Evolutionary conservation across 192 early-diverging fungal genomes (phyloP).

Genomic region (Entophlyctis luteolus): DNA sequence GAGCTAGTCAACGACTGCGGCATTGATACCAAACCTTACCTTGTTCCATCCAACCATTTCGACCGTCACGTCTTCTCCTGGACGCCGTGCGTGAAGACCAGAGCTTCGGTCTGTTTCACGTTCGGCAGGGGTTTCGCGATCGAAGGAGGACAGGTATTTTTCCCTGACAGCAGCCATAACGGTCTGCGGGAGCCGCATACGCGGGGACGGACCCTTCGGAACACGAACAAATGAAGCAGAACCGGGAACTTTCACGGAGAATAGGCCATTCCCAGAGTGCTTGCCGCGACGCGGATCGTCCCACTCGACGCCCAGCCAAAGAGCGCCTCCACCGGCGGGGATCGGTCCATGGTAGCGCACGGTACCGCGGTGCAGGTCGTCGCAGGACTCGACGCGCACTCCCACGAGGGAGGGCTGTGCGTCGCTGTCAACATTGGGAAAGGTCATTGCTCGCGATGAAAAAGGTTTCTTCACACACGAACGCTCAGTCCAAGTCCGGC

Average conservation of each 20-base stretch:
- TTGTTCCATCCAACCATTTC: conserved; percentile 51
- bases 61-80: conserved; percentile 25
- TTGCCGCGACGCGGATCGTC: conserved; percentile 44
- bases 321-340: background rate
- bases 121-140: background rate
- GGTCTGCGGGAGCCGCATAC: background rate
- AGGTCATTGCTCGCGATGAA: background rate
- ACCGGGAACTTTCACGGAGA: conserved; percentile 19
- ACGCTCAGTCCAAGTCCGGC: conserved; percentile 63
- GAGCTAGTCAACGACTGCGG: background rate
- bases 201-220: background rate
- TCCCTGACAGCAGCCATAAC: conserved; percentile 10
- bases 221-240: conserved; percentile 37
- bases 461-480: too few relatives aligned
- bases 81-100: background rate
- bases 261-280: conserved; percentile 41
- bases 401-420: background rate
- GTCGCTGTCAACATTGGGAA: background rate
- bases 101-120: background rate
- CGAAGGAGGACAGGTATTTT: conserved; percentile 11
- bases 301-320: conserved; percentile 48
- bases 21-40: conserved; percentile 21
- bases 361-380: conserved; percentile 27
- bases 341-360: conserved; percentile 34
- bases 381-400: background rate